A percentile compares a stretch with the other conserved stretches of the same genome.
phyloP scores from a whole-genome alignment of 2,329 filamentous ascomycete genomes.

The Cercospora canescens region DNA sequence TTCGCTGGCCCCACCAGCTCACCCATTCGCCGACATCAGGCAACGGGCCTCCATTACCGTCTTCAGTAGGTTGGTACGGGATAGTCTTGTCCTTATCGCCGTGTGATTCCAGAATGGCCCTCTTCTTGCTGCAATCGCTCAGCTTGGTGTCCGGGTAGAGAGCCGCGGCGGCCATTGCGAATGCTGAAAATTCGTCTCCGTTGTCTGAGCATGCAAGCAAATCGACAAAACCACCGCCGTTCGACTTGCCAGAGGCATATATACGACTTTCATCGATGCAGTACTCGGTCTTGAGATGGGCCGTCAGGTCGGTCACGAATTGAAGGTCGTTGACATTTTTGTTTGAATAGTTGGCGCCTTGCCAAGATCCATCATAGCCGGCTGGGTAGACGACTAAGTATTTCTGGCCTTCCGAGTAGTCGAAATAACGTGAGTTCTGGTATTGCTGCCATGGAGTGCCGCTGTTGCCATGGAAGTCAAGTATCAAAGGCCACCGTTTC shows the following conservation, averaged over 20 bases:
- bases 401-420: conserved; percentile 44
- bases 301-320: conserved; percentile 48
- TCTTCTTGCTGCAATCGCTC: conserved; percentile 30
- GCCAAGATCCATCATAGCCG: conserved; percentile 41
- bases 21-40: conserved; percentile 37
- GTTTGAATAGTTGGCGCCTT: conserved; percentile 44
- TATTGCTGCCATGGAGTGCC: conserved; percentile 42
- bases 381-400: conserved; percentile 51
- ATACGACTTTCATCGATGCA: conserved; percentile 49
- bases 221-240: conserved; percentile 53
- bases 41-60: conserved; percentile 28
- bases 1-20: conserved; percentile 40
- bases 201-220: conserved; percentile 49
- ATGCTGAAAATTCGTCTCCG: conserved; percentile 49
- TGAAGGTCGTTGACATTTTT: conserved; percentile 43
- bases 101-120: conserved; percentile 48
- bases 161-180: conserved; percentile 51
- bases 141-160: conserved; percentile 41
- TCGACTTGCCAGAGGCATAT: conserved; percentile 55
- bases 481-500: conserved; percentile 39
- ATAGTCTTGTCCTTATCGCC: conserved; percentile 45
- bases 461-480: conserved; percentile 50
- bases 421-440: conserved; percentile 48
- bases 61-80: conserved; percentile 38
- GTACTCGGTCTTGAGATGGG: conserved; percentile 41